Conservation (phyloP, 2,329 filamentous ascomycete genomes). For the Fusarium staphyleae region DNA sequence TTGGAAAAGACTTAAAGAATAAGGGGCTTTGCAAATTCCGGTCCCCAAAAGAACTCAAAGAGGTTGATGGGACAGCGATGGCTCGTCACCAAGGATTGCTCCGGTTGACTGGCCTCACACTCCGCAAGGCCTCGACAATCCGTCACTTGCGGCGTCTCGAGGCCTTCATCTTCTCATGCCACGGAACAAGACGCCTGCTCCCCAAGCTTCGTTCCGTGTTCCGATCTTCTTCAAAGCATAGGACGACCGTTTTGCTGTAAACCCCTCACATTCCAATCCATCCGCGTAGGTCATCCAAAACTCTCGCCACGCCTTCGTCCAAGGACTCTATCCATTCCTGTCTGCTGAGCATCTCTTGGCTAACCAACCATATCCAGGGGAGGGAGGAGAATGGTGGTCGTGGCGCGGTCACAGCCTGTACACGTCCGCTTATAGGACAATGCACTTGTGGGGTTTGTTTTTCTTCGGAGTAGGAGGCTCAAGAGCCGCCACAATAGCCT, state of each 20-base stretch:
- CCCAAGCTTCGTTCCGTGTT: conserved; percentile 36
- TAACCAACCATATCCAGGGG: conserved; percentile 24
- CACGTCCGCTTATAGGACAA: conserved; percentile 63
- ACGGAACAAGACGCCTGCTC: conserved; percentile 34
- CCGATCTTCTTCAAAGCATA: conserved; percentile 27
- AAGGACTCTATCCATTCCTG: conserved; percentile 24
- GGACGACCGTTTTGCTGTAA: conserved; percentile 24
- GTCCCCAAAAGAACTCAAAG: conserved; percentile 30
- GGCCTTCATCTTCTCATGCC: conserved; percentile 23
- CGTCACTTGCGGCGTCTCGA: conserved; percentile 19
- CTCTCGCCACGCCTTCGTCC: conserved; percentile 24
- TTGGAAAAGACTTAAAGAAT: conserved; percentile 30
- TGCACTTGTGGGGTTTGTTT: conserved; percentile 69
- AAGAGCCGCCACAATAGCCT: conserved; percentile 95
- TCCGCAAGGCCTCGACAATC: conserved; percentile 12
- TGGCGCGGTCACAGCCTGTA: conserved; percentile 16
- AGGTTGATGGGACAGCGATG: conserved; percentile 18
- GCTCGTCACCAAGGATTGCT: conserved; percentile 26
- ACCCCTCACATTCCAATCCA: conserved; percentile 18
- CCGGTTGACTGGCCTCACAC: conserved; percentile 13
- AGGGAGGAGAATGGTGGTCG: conserved; percentile 16
- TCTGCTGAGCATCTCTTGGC: conserved; percentile 22
- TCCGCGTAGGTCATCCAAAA: conserved; percentile 22
- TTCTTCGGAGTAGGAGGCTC: conserved; percentile 88
- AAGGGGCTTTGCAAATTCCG: conserved; percentile 42